Conservation (phyloP, 2,329 filamentous ascomycete species). For the Microdochium nivale region DNA sequence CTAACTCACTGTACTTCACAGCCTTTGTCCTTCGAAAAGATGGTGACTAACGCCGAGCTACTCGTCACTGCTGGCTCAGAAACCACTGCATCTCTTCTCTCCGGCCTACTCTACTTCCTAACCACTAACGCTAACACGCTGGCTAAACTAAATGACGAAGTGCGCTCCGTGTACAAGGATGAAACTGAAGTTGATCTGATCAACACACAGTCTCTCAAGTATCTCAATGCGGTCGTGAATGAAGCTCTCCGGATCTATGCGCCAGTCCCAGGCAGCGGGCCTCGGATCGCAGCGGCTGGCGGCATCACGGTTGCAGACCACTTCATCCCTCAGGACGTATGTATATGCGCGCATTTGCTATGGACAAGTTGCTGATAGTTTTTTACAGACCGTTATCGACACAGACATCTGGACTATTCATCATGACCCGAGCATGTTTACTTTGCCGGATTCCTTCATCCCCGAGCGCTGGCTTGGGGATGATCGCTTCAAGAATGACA, state of each 20-base stretch:
- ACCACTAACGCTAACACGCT: constrained; percentile 1
- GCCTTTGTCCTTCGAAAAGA: constrained; percentile 1
- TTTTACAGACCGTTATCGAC: background rate
- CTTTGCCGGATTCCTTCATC: background rate
- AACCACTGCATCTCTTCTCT: constrained; percentile 9
- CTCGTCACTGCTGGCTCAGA: constrained; percentile 10
- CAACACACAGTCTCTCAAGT: background rate
- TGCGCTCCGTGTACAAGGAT: constrained; percentile 4
- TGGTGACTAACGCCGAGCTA: constrained; percentile 5
- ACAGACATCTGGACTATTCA: background rate
- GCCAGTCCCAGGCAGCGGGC: background rate
- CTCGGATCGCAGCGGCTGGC: background rate
- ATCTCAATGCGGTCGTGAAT: background rate
- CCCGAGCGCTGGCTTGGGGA: constrained; percentile 3
- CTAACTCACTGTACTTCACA: background rate
- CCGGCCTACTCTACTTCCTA: constrained; percentile 5
- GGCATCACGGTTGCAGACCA: background rate
- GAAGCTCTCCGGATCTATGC: background rate
- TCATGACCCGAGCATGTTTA: background rate
- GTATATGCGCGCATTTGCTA: background rate
- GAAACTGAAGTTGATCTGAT: background rate
- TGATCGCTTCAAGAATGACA: constrained; percentile 7
- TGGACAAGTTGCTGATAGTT: background rate
- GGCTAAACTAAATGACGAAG: constrained; percentile 5
- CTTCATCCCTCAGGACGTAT: background rate